phyloP scores from a whole-genome alignment of 1,139 yeast genomes.

The Candida sp. region DNA sequence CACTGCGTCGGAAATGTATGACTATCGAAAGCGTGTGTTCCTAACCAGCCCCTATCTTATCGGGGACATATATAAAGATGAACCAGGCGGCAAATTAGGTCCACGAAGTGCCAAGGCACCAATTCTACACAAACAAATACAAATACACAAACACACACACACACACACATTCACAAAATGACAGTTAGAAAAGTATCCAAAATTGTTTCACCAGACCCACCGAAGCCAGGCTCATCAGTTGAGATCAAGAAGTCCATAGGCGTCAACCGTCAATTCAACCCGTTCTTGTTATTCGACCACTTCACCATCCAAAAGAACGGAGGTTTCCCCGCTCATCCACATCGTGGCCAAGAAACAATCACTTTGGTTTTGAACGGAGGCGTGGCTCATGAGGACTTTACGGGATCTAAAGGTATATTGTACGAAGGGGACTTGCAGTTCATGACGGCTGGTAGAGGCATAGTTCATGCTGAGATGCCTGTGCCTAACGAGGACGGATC shows the following conservation, averaged over 20 bases:
- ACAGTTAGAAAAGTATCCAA: constrained; percentile 4
- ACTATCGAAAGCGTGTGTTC: too few relatives aligned
- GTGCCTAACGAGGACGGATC: constrained; percentile 60
- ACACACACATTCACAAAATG: neutral
- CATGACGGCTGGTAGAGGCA: constrained; percentile 94
- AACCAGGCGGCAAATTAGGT: neutral
- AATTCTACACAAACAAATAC: too few relatives aligned
- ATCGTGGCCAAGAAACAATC: constrained; percentile 89
- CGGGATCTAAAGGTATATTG: constrained; percentile 80
- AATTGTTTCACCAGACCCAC: constrained; percentile 2
- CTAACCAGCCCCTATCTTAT: too few relatives aligned
- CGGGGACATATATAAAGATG: neutral
- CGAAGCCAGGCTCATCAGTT: constrained; percentile 2
- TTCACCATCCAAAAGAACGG: constrained; percentile 54
- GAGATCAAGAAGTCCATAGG: constrained; percentile 4
- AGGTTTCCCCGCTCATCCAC: constrained; percentile 95
- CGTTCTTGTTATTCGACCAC: constrained; percentile 78
- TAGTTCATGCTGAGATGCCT: constrained; percentile 89
- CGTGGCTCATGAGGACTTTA: constrained; percentile 91
- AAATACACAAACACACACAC: neutral
- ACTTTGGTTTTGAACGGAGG: constrained; percentile 75
- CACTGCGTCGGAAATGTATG: too few relatives aligned
- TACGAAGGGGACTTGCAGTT: constrained; percentile 90
- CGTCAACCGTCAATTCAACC: constrained; percentile 64
- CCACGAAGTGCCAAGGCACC: neutral